phyloP scores from a whole-genome alignment of 441 rosid species.

The Capsella rubella region DNA sequence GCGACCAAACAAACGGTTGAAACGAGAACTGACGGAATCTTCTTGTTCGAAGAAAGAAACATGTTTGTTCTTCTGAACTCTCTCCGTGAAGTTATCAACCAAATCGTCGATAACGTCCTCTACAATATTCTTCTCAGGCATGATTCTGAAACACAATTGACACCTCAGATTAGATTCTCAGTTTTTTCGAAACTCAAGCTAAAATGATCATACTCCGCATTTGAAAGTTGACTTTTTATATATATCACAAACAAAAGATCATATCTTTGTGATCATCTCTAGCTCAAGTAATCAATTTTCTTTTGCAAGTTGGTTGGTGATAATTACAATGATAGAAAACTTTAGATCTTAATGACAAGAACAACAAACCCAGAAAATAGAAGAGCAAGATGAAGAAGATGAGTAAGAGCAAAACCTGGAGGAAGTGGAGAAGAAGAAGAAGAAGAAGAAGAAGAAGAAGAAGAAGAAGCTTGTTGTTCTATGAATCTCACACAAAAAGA shows the following conservation, averaged over 20 bases:
- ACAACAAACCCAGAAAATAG: conserved; percentile 6
- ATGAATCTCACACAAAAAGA: conserved; percentile 16
- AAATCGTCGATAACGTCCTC: conserved; percentile 63
- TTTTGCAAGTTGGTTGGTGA: conserved; percentile 9
- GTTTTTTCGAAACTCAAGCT: conserved; percentile 5
- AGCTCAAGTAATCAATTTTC: conserved; percentile 10
- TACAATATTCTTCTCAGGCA: conserved; percentile 74
- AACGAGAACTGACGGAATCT: conserved; percentile 61
- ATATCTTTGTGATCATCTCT: conserved; percentile 17
- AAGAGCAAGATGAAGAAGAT: conserved; percentile 25
- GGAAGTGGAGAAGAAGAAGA: conserved; percentile 14
- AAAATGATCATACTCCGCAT: not conserved
- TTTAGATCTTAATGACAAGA: conserved; percentile 34
- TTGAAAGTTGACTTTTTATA: conserved; percentile 16
- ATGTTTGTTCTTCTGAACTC: conserved; percentile 66
- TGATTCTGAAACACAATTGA: conserved; percentile 48
- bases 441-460: not conserved
- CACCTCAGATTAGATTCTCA: conserved; percentile 7
- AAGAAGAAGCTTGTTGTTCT: not conserved
- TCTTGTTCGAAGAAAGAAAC: conserved; percentile 68
- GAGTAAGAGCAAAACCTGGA: conserved; percentile 32
- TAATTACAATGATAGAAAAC: conserved; percentile 4
- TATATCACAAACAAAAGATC: not conserved
- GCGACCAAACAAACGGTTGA: conserved; percentile 81
- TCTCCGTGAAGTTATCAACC: conserved; percentile 67